Conservation (phyloP, 768 basidiomycete genomes). For the Rhizopogon salebrosus region DNA sequence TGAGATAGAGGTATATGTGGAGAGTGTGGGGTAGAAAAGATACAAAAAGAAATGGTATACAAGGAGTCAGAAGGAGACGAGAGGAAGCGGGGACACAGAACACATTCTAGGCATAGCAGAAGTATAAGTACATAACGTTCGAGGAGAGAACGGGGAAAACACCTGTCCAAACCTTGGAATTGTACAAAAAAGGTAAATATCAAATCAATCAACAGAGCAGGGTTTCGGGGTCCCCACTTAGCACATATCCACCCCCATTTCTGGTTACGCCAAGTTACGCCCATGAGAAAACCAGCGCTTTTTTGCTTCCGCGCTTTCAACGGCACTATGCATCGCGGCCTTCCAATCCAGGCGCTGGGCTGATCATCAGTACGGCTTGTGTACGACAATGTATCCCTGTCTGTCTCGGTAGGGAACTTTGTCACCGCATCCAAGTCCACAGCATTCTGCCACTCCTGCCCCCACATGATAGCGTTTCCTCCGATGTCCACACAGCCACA, state of each 20-base stretch:
- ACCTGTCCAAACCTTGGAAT: neutral
- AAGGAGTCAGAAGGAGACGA: slow-evolving; percentile 2
- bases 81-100: slow-evolving; percentile 10
- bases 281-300: slow-evolving; percentile 17
- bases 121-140: slow-evolving; percentile 29
- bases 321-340: slow-evolving; percentile 11
- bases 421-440: no score
- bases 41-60: slow-evolving; percentile 2
- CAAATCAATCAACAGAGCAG: slow-evolving; percentile 4
- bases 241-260: slow-evolving; percentile 14
- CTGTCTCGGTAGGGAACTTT: no score
- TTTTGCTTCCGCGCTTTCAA: slow-evolving; percentile 19
- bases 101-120: slow-evolving; percentile 17
- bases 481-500: no score
- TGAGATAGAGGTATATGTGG: neutral
- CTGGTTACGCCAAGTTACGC: neutral
- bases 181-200: slow-evolving; percentile 4
- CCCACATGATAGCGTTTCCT: no score
- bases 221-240: slow-evolving; percentile 16
- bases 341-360: slow-evolving; percentile 12
- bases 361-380: slow-evolving; percentile 14
- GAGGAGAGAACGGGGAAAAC: slow-evolving; percentile 10
- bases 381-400: neutral
- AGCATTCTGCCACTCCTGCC: neutral
- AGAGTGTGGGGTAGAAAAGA: slow-evolving; percentile 23